Evolutionary conservation across 2,329 filamentous ascomycete genomes (phyloP), one percentile per base, ranked within the genome.

Genomic region (Monosporascus sp.): DNA sequence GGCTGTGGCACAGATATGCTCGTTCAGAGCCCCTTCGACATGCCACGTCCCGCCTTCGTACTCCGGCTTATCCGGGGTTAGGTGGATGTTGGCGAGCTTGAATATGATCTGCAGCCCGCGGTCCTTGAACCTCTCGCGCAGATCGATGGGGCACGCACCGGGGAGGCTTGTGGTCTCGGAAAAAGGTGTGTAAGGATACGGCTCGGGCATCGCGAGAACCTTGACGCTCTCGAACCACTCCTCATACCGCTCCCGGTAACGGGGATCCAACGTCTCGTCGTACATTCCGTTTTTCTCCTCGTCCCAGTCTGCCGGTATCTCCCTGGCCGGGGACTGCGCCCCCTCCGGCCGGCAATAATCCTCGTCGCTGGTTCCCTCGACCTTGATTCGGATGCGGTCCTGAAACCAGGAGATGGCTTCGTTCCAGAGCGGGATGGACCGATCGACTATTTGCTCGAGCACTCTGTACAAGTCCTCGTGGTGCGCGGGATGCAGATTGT

Each of bases 1-100:
- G 0, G 83, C 80, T 0, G 82, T 83, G 0, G 82, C 82, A 57
- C 76, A 78, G 38, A 89, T 85, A 56, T 79, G 79, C 65, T 88
- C 84, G 59, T 88, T 87, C 7, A 75, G 58, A 55, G 71, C 70
- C 18, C 81, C 80, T 56, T 83, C 81, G 2, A 81, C 61, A 57
- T 83, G 80, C 76, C 80, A 84, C 1, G 67, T 69, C 0, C 80
- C 80, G 17, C 78, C 78, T 0, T 68, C 65, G 56, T 82, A 87
- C 0, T 62, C 61, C 0, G 83, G 79, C 2, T 81, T 75, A 18
- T 81, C 78, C 0, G 84, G 84, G 0, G 76, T 81, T 1, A 88
- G 72, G 27, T 84, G 74, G 45, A 87, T 81, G 47, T 79, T 82
- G 15, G 81, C 75, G 11, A 88, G 68, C 64, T 87, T 87, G 50